Percentiles rank a stretch among this genome's conserved stretches.
Evolutionary conservation across 495 filamentous ascomycete species (phyloP).

Genomic region (Tuber melanosporum): DNA sequence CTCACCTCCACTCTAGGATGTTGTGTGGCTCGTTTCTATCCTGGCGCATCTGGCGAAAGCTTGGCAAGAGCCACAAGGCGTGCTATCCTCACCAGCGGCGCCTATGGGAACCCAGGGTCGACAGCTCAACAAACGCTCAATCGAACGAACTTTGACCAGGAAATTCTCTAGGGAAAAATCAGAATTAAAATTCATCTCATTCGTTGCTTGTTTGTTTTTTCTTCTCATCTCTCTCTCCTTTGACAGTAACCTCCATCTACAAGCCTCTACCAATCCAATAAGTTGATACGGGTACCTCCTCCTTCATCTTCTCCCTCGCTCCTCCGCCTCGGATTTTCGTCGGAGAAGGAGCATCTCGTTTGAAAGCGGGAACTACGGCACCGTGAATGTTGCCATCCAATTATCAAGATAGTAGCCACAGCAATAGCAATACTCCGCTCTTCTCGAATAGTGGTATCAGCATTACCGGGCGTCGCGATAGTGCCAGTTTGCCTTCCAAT

Average conservation of each 20-base stretch:
- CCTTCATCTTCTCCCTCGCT: not conserved
- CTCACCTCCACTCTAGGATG: too few species aligned
- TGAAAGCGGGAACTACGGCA: not conserved
- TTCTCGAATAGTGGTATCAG: constrained; percentile 3
- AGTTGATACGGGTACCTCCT: constrained; percentile 12
- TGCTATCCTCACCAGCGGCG: not conserved
- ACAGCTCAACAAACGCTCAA: not conserved
- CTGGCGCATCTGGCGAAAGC: not conserved
- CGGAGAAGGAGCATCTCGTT: not conserved
- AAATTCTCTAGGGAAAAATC: not conserved
- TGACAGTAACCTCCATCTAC: not conserved
- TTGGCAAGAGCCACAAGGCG: not conserved
- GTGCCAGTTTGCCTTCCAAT: constrained; percentile 2
- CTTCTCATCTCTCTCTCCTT: not conserved
- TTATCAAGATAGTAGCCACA: constrained; percentile 9
- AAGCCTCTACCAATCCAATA: constrained; percentile 1
- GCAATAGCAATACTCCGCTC: constrained; percentile 6
- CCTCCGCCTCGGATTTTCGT: not conserved
- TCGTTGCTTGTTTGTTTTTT: not conserved
- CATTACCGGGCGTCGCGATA: constrained; percentile 12
- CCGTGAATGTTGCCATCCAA: constrained; percentile 11
- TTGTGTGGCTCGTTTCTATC: too few species aligned
- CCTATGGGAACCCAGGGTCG: not conserved
- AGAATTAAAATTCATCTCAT: not conserved
- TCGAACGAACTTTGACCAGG: not conserved